phyloP scores from a whole-genome alignment of 176 grass and related monocot species.

The Juncus effusus region DNA sequence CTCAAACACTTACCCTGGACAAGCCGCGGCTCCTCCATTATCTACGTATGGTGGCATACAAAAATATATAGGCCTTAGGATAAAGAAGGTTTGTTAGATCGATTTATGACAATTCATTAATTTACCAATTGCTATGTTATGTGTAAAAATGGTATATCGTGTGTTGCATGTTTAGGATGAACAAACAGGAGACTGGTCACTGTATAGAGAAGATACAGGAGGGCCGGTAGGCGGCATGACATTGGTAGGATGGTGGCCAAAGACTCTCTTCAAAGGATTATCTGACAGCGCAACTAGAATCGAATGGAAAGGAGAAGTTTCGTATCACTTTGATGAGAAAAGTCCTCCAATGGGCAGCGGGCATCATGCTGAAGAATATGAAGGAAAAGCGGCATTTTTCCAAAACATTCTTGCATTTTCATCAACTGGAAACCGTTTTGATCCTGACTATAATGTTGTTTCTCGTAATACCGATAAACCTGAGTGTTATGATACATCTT shows the following conservation, averaged over 20 bases:
- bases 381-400: background rate
- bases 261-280: background rate
- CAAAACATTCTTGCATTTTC: background rate
- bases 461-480: too few species aligned
- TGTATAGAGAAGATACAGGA: conserved; percentile 6
- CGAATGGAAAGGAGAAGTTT: background rate
- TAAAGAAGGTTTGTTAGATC: conserved; percentile 10
- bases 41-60: conserved; percentile 16
- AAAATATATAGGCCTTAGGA: conserved; percentile 18
- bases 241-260: conserved; percentile 13
- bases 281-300: background rate
- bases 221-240: conserved; percentile 4
- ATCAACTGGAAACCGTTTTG: background rate
- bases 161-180: background rate
- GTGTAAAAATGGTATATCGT: background rate
- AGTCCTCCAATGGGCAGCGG: background rate
- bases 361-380: background rate
- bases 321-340: background rate
- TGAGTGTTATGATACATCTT: too few species aligned
- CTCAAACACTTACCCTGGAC: conserved; percentile 16
- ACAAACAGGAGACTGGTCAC: conserved; percentile 8
- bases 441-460: background rate
- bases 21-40: conserved; percentile 4
- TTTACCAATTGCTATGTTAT: too few species aligned
- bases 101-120: too few species aligned